A percentile compares a stretch with the other conserved stretches of the same genome.
Evolutionary conservation across 2,329 filamentous ascomycete species (phyloP).

Genomic region (Ophiostoma tasmaniense): DNA sequence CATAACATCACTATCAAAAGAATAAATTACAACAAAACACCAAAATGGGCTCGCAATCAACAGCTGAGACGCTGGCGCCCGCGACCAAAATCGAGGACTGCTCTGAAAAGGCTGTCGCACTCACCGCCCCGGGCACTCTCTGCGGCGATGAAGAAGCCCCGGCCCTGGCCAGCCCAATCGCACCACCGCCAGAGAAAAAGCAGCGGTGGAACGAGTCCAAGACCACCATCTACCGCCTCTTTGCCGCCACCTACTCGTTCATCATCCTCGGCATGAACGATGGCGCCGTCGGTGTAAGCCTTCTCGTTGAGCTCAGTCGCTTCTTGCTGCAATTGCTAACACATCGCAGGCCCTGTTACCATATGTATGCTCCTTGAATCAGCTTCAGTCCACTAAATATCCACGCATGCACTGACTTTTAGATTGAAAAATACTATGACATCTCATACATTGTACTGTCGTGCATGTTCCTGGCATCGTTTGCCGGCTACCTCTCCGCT

Average conservation of each 20-base stretch:
- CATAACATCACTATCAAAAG: background rate
- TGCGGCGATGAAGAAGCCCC: constrained; percentile 18
- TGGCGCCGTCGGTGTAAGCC: constrained; percentile 49
- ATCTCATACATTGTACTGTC: constrained; percentile 56
- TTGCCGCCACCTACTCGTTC: constrained; percentile 53
- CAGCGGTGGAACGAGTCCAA: constrained; percentile 57
- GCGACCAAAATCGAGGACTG: background rate
- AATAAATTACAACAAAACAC: background rate
- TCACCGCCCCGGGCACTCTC: background rate
- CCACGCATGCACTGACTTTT: background rate
- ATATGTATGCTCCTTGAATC: constrained; percentile 30
- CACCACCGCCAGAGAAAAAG: constrained; percentile 16
- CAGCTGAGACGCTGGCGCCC: background rate
- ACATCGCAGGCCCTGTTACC: constrained; percentile 37
- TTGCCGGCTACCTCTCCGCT: constrained; percentile 55
- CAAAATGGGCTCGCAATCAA: background rate
- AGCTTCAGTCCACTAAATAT: background rate
- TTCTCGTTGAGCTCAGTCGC: background rate
- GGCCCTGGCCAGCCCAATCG: background rate
- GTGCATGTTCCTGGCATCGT: constrained; percentile 57
- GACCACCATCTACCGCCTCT: constrained; percentile 49
- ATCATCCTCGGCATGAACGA: constrained; percentile 62
- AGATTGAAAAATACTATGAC: constrained; percentile 55
- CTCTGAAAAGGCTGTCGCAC: background rate
- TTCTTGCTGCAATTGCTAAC: constrained; percentile 7